Percentiles rank a stretch among this genome's conserved stretches.
Conservation (phyloP, 2,329 filamentous ascomycete species). For the Penicillium sp. region DNA sequence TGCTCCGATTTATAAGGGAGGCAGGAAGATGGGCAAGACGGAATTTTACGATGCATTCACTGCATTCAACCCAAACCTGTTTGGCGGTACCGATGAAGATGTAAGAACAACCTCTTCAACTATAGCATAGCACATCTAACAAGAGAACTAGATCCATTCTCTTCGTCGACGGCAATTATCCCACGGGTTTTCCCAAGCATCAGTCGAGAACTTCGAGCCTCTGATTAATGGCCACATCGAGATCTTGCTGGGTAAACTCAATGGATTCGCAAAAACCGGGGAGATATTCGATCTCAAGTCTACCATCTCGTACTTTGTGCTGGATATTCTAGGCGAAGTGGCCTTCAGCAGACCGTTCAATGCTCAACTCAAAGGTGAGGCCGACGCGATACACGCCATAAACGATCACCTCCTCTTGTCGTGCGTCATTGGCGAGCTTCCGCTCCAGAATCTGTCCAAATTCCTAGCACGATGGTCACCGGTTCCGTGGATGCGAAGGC, state of each 20-base stretch:
- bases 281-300: constrained; percentile 4
- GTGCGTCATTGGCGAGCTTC: constrained; percentile 4
- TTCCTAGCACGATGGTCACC: constrained; percentile 2
- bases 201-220: constrained; percentile 6
- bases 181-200: constrained; percentile 11
- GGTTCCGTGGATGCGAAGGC: constrained; percentile 5
- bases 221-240: constrained; percentile 5
- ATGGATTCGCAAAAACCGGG: background rate
- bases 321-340: constrained; percentile 7
- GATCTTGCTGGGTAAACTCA: background rate
- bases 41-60: constrained; percentile 15
- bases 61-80: constrained; percentile 12
- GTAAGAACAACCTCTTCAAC: background rate
- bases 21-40: constrained; percentile 12
- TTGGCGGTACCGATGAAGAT: constrained; percentile 6
- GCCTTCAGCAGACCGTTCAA: constrained; percentile 4
- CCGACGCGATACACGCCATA: constrained; percentile 5
- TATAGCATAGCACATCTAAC: background rate
- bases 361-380: constrained; percentile 1
- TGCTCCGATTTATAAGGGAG: constrained; percentile 13
- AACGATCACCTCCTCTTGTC: constrained; percentile 9
- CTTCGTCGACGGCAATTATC: constrained; percentile 8
- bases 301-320: constrained; percentile 1
- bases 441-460: background rate
- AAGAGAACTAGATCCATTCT: constrained; percentile 2